A percentile compares a stretch with the other conserved stretches of the same genome.
Evolutionary conservation across 169 alveolate genomes (phyloP).

Genomic region (Plasmodium ovale): DNA sequence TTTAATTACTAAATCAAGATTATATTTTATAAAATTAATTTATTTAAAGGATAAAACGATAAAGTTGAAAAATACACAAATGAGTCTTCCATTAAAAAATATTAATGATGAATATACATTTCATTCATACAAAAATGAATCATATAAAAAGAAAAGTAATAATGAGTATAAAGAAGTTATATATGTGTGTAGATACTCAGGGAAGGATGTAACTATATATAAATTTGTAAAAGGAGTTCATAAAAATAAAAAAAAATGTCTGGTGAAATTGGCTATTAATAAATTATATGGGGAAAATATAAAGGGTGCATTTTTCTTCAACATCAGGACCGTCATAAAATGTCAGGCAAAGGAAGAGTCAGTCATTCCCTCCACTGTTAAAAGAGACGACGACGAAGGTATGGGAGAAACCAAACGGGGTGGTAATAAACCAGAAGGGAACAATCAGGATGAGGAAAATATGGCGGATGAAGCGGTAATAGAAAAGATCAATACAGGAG

Average conservation of each 20-base stretch:
- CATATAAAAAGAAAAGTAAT: conserved; percentile 3
- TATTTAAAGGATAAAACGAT: conserved; percentile 60
- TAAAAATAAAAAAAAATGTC: conserved; percentile 53
- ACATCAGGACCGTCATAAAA: background rate
- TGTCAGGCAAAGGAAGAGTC: background rate
- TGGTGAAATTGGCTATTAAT: conserved; percentile 23
- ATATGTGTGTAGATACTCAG: conserved; percentile 61
- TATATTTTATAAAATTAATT: conserved; percentile 43
- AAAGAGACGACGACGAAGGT: background rate
- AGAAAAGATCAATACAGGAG: background rate
- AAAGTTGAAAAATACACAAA: conserved; percentile 39
- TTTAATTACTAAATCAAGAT: conserved; percentile 31
- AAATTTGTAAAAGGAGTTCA: conserved; percentile 57
- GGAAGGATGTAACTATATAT: conserved; percentile 26
- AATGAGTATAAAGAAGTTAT: conserved; percentile 50
- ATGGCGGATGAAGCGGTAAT: background rate
- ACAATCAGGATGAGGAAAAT: too few relatives aligned
- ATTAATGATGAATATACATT: conserved; percentile 31
- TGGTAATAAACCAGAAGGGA: too few relatives aligned
- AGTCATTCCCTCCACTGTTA: background rate
- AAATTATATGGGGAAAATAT: conserved; percentile 24
- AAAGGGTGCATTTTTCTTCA: conserved; percentile 56
- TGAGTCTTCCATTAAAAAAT: conserved; percentile 48
- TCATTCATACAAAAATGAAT: conserved; percentile 41
- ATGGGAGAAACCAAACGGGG: background rate